Evolutionary conservation across 768 basidiomycete genomes (phyloP).

Genomic region (Podaxis pistillaris): DNA sequence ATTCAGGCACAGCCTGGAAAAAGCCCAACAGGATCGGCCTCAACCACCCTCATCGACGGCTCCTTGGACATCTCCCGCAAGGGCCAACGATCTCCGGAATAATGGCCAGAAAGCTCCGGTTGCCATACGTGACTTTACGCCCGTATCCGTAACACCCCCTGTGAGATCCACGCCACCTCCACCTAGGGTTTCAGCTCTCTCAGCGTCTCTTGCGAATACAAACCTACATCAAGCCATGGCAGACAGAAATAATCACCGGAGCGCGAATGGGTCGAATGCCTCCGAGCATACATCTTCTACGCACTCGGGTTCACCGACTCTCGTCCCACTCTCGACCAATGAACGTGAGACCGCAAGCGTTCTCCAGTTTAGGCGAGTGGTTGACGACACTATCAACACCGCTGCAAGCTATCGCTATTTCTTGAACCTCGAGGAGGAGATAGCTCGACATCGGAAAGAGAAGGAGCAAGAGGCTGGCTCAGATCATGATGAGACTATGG

Average conservation of each 20-base stretch:
- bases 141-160: conserved; percentile 38
- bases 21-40: conserved; percentile 38
- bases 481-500: conserved; percentile 18
- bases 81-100: conserved; percentile 13
- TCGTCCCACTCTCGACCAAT: conserved; percentile 24
- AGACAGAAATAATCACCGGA: conserved; percentile 21
- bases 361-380: conserved; percentile 38
- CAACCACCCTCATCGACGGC: conserved; percentile 7
- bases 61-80: conserved; percentile 12
- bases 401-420: conserved; percentile 46
- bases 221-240: conserved; percentile 53
- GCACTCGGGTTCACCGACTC: conserved; percentile 32
- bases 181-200: conserved; percentile 58
- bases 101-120: conserved; percentile 30
- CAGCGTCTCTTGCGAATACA: conserved; percentile 64
- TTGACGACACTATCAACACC: conserved; percentile 41
- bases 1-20: conserved; percentile 48
- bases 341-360: conserved; percentile 33
- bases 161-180: conserved; percentile 35
- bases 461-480: conserved; percentile 14
- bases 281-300: conserved; percentile 26
- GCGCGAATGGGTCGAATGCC: conserved; percentile 20
- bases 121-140: conserved; percentile 57
- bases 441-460: conserved; percentile 28
- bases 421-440: conserved; percentile 41